Base-by-base conservation (phyloP, 2,329 filamentous ascomycete species). In the Fusarium sp. region DNA sequence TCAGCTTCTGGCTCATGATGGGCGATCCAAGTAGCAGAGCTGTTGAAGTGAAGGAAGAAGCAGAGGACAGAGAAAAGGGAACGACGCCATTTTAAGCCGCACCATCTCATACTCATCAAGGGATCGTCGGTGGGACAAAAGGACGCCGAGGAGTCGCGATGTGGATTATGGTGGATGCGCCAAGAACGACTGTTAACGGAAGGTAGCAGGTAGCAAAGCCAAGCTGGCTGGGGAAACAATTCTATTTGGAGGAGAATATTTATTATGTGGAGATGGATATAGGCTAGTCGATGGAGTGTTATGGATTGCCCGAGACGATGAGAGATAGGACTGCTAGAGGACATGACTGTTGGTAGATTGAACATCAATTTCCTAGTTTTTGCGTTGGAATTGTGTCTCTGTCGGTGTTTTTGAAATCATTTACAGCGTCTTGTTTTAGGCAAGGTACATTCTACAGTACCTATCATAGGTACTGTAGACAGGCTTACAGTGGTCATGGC, bases 231-330 rank as follows among this genome's bases (percentile, higher is more conserved):
- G 15, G 27, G 13, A 3, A 32, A 9, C 13, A 25, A 19, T 35
- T 65, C 32, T 65, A 48, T 57, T 25, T 65, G 61, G 61, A 65
- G 39, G 14, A 65, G 25, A 49, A 23, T 33, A 21, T 39, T 53
- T 23, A 43, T 21, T 27, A 17, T 53, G 52, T 62, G 61, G 61
- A 42, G 51, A 49, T 19, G 10, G 3, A 29, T 23, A 17, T 21
- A 3, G 27, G 47, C 51, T 9, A 29, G 19, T 4, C 38, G 37
- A 51, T 35, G 17, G 49, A 25, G 23, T 25, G 23, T 8, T 3
- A 8, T 25, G 23, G 8, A 25, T 25, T 39, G 53, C 49, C 49
- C 6, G 48, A 42, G 32, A 0, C 19, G 29, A n/a, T n/a, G 31
- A 33, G 31, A 33, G 19, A 19, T 19, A 25, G 4, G 8, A 25